Evolutionary conservation across 257 asterid genomes (phyloP).

Genomic region (Lycium ferocissimum): DNA sequence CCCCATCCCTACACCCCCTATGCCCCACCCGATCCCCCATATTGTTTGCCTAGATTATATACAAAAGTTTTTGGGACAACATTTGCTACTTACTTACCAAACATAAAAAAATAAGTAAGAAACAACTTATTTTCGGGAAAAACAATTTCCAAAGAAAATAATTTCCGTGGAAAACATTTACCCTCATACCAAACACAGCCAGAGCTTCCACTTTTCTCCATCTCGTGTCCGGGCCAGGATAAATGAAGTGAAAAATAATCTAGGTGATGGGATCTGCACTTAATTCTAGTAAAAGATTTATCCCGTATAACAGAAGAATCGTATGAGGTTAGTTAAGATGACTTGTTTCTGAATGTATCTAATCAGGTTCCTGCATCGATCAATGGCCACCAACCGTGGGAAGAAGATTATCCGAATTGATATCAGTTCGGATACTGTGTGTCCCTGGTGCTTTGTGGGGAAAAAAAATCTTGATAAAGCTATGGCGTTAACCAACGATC

Average conservation of each 20-base stretch:
- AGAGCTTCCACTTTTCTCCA: not conserved
- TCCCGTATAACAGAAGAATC: not conserved
- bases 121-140: too few species aligned
- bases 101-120: too few species aligned
- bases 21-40: too few species aligned
- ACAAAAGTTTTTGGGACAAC: too few species aligned
- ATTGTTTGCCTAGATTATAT: too few species aligned
- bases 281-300: not conserved
- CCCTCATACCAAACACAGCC: not conserved
- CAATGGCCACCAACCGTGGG: conserved; percentile 49
- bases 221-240: not conserved
- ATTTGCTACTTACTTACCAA: too few species aligned
- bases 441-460: conserved; percentile 96
- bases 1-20: too few species aligned
- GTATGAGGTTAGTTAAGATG: not conserved
- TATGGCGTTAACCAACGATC: conserved; percentile 56
- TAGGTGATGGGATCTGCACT: not conserved
- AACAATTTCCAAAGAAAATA: too few species aligned
- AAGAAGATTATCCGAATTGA: conserved; percentile 73
- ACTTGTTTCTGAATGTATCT: conserved; percentile 1
- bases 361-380: conserved; percentile 48
- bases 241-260: not conserved
- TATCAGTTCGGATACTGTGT: conserved; percentile 70
- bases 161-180: too few species aligned
- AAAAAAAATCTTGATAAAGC: conserved; percentile 83